Base-by-base conservation (phyloP, 768 basidiomycete genomes). In the Agaricus blazei region DNA sequence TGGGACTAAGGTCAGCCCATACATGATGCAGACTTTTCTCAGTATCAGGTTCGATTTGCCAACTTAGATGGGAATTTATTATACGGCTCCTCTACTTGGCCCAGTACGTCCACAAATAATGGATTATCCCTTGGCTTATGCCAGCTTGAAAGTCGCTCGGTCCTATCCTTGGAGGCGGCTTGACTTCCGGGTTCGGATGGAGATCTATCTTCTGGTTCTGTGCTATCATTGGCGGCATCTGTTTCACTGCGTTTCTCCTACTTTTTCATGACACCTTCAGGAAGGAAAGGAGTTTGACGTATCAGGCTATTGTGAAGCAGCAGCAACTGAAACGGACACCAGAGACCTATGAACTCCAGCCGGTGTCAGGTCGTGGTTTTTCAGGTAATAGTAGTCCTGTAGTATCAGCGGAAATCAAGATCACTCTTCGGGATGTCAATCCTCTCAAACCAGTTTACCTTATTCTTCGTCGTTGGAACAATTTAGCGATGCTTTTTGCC, bases 201-300 rank as follows among this genome's bases (percentile, higher is more conserved):
- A 79, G 88, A 45, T 81, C 84, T 6, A 79, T 81, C 0, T 90
- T 93, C 67, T 93, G 87, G 78, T 90, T 93, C 65, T 77, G 92
- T 29, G 74, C 79, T 1, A 84, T 83, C 27, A 75, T 85, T 53
- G 79, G 78, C 6, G 81, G 80, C 5, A 26, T 76, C 31, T 76
- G 78, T 48, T 70, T 81, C 48, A 41, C 80, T 45, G 70, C 74
- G 26, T 88, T 90, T 66, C 52, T 85, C 40, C 67, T 84, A 26
- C 68, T 84, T 63, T 88, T 93, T 70, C 81, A 79, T 55, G 91
- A 93, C 63, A 90, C 89, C 1, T 93, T 88, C 71, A 81, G 91
- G 15, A 72, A 77, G 51, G 88, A 93, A 62, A 83, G 93, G 41
- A 93, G 90, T 52, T 70, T 87, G 29, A 78, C 84, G 4, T 94